phyloP scores from a whole-genome alignment of 495 filamentous ascomycete genomes.

The Daldinia bambusicola region DNA sequence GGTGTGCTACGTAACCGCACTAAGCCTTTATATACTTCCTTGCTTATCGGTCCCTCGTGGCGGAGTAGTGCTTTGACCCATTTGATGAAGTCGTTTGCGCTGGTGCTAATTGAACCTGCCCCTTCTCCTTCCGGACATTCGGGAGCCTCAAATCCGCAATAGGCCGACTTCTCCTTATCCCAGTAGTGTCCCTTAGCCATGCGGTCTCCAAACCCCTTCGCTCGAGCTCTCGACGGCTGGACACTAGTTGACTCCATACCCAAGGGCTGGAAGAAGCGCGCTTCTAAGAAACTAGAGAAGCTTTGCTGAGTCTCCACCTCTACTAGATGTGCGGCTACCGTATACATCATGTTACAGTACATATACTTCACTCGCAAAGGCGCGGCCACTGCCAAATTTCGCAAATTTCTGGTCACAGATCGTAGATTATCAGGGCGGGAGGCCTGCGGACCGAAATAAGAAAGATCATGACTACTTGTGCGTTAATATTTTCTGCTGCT shows the following conservation, averaged over 20 bases:
- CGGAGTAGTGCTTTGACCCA: slow-evolving; percentile 55
- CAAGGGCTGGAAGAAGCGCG: slow-evolving; percentile 57
- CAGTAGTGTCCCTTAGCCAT: slow-evolving; percentile 48
- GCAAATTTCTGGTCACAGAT: slow-evolving; percentile 54
- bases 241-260: slow-evolving; percentile 59
- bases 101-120: slow-evolving; percentile 25
- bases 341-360: slow-evolving; percentile 64
- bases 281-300: slow-evolving; percentile 56
- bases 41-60: not conserved
- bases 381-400: slow-evolving; percentile 54
- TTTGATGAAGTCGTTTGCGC: slow-evolving; percentile 61
- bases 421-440: slow-evolving; percentile 41
- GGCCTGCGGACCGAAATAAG: slow-evolving; percentile 24
- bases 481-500: not conserved
- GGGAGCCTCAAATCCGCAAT: not conserved
- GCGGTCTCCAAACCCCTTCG: slow-evolving; percentile 48
- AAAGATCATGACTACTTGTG: slow-evolving; percentile 28
- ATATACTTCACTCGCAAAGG: slow-evolving; percentile 48
- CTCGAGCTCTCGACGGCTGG: slow-evolving; percentile 45
- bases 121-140: not conserved
- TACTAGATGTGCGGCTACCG: slow-evolving; percentile 54
- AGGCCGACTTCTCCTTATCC: slow-evolving; percentile 14
- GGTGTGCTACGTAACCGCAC: not conserved
- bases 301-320: slow-evolving; percentile 50
- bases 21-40: not conserved